Conservation (phyloP, 441 rosid species). For the Isatis lusitanica region DNA sequence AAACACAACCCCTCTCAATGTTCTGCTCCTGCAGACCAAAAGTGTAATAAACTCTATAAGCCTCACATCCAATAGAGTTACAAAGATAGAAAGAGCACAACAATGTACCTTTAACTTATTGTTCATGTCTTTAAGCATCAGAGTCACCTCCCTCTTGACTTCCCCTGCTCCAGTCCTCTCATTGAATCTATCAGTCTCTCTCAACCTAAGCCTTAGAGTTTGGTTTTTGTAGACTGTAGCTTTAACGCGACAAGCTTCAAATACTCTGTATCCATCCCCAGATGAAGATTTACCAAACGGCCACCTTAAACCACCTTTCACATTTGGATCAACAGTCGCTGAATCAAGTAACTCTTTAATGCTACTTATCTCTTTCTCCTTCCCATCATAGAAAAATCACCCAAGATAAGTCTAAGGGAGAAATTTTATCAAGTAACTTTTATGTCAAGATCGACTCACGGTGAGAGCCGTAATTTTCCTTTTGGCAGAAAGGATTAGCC, state of each 20-base stretch:
- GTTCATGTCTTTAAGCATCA: conserved; percentile 49
- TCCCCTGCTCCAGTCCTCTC: conserved; percentile 47
- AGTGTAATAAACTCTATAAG: background rate
- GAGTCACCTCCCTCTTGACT: conserved; percentile 40
- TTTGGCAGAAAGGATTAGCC: conserved; percentile 52
- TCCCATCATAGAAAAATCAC: conserved; percentile 13
- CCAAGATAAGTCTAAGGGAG: background rate
- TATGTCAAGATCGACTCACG: conserved; percentile 43
- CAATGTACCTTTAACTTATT: conserved; percentile 27
- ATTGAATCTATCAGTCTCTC: conserved; percentile 53
- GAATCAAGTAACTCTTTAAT: conserved; percentile 47
- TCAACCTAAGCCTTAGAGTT: conserved; percentile 49
- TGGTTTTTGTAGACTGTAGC: conserved; percentile 42
- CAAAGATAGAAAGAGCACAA: background rate
- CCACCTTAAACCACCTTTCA: conserved; percentile 78
- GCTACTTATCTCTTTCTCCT: conserved; percentile 57
- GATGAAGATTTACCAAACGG: conserved; percentile 46
- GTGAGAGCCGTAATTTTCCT: conserved; percentile 39
- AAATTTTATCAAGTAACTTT: background rate
- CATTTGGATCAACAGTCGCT: conserved; percentile 58
- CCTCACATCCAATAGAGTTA: background rate
- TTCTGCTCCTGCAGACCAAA: conserved; percentile 21
- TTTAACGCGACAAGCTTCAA: conserved; percentile 51
- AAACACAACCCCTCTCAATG: conserved; percentile 7
- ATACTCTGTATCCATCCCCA: conserved; percentile 46